These are phyloP conservation scores for Penicillium palitans DNA, from an alignment of 2,329 filamentous ascomycete genomes.

Conservation along the genomic window DNA sequence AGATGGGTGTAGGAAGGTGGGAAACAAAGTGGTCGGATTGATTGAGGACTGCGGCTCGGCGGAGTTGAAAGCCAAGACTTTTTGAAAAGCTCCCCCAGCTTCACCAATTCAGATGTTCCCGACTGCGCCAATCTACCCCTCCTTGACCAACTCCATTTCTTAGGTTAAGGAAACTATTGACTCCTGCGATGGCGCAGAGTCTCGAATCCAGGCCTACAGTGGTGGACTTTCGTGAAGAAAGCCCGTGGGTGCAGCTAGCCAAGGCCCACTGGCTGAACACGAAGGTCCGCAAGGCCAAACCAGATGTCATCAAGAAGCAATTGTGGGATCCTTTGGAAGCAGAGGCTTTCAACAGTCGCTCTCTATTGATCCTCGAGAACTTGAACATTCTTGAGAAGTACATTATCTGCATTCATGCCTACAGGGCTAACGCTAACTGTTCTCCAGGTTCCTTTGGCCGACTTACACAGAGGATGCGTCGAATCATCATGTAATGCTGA, in stretches of 20 bases:
- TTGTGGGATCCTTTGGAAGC: conserved; percentile 88
- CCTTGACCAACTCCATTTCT: conserved; percentile 17
- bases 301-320: conserved; percentile 77
- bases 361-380: conserved; percentile 81
- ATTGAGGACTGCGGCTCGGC: conserved; percentile 34
- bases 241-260: conserved; percentile 66
- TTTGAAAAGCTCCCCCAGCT: conserved; percentile 34
- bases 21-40: conserved; percentile 7
- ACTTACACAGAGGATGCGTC: conserved; percentile 85
- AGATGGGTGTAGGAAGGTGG: not conserved
- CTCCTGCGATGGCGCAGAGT: conserved; percentile 60
- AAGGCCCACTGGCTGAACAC: conserved; percentile 80
- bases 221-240: conserved; percentile 45
- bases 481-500: conserved; percentile 85
- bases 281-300: conserved; percentile 73
- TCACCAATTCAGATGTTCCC: conserved; percentile 25
- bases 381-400: conserved; percentile 85
- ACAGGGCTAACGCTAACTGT: conserved; percentile 23
- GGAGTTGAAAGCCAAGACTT: conserved; percentile 30
- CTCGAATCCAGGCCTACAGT: conserved; percentile 45
- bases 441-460: conserved; percentile 84
- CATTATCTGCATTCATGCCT: not conserved
- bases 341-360: conserved; percentile 73
- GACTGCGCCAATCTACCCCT: conserved; percentile 32
- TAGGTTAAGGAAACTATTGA: conserved; percentile 39